Percentiles rank a stretch among this genome's conserved stretches.
Evolutionary conservation across 345 rosid species (phyloP).

Genomic region (Eucalyptus sp.): DNA sequence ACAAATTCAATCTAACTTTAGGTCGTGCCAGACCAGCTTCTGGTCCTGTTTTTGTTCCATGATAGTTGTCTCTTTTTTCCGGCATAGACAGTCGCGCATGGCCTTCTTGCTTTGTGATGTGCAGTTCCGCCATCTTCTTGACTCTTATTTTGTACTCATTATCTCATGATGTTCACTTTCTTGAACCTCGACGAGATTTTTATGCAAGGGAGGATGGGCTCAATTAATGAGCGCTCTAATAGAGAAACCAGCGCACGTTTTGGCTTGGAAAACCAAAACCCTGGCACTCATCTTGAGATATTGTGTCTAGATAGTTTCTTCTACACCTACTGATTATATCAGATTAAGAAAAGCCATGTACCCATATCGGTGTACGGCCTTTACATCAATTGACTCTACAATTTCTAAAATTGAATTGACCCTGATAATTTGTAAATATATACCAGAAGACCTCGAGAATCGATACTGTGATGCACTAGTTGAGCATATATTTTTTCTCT

Average conservation of each 20-base stretch:
- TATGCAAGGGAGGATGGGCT: not conserved
- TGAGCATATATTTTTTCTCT: not conserved
- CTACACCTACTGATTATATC: not conserved
- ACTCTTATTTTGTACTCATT: not conserved
- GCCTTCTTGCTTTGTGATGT: not conserved
- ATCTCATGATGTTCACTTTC: not conserved
- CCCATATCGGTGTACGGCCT: not conserved
- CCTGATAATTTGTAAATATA: not conserved
- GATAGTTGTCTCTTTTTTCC: not conserved
- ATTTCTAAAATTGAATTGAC: not conserved
- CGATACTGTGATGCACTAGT: not conserved
- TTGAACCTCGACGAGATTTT: not conserved
- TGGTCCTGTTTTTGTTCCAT: not conserved
- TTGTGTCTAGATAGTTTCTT: not conserved
- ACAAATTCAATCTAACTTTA: not conserved
- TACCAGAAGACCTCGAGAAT: not conserved
- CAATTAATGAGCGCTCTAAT: not conserved
- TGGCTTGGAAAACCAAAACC: not conserved
- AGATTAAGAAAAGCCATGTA: not conserved
- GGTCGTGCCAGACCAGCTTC: not conserved
- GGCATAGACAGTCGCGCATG: not conserved
- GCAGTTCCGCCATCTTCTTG: not conserved
- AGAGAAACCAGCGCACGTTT: not conserved
- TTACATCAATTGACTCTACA: not conserved
- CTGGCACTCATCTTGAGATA: not conserved